Percentiles rank a stretch among this genome's conserved stretches.
phyloP scores from a whole-genome alignment of 2,329 filamentous ascomycete species.

The Colletotrichum filicis region DNA sequence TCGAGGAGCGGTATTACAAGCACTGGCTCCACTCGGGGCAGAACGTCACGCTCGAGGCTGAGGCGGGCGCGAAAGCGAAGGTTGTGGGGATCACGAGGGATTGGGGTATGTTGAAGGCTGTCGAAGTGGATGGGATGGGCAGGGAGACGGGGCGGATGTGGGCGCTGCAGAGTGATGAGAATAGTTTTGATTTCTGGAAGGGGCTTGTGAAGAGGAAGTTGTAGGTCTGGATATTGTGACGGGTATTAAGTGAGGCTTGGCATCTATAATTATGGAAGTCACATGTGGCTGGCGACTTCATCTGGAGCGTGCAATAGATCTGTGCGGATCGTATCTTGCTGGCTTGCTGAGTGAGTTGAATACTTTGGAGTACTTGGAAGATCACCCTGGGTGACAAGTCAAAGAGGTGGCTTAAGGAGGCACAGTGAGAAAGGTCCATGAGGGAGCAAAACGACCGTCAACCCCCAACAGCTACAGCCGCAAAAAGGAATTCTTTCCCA shows the following conservation, averaged over 20 bases:
- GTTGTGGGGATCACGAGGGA: conserved; percentile 92
- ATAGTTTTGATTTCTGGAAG: conserved; percentile 97
- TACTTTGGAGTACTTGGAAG: not conserved
- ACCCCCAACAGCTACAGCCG: too few relatives aligned
- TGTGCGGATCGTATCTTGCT: not conserved
- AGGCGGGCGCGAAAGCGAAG: conserved; percentile 78
- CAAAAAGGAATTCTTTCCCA: too few relatives aligned
- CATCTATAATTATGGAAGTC: fast-evolving
- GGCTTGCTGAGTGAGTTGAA: not conserved
- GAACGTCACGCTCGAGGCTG: conserved; percentile 79
- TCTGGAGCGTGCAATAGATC: not conserved
- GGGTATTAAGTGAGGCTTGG: not conserved
- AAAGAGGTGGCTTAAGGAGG: not conserved
- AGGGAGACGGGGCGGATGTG: conserved; percentile 80
- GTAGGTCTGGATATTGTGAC: conserved; percentile 44
- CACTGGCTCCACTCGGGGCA: conserved; percentile 88
- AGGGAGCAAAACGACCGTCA: too few relatives aligned
- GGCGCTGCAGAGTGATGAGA: conserved; percentile 93
- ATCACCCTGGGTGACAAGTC: not conserved
- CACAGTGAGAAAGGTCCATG: not conserved
- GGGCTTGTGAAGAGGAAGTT: conserved; percentile 86
- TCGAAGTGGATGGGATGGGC: conserved; percentile 83
- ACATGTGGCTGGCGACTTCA: too few relatives aligned
- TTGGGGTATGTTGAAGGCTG: conserved; percentile 86
- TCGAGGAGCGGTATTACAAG: conserved; percentile 82